Evolutionary conservation across 139 green algal genomes (phyloP).

Genomic region (Chlamydomonas incerta): DNA sequence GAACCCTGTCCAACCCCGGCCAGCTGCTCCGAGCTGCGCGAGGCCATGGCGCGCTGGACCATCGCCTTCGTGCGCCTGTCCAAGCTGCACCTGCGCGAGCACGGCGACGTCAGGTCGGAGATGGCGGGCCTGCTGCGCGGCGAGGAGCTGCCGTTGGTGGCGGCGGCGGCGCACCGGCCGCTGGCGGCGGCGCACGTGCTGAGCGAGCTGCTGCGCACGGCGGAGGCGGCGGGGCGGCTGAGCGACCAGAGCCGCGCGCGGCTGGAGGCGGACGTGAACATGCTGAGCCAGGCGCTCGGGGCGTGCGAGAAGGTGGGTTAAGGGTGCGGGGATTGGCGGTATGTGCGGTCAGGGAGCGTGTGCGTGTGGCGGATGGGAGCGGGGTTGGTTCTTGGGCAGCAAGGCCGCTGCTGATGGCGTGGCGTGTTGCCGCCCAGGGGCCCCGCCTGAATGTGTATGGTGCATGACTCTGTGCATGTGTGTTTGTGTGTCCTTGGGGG

Average conservation of each 20-base stretch:
- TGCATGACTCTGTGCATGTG: too few species aligned
- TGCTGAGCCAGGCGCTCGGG: conserved; percentile 37
- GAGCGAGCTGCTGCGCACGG: conserved; percentile 25
- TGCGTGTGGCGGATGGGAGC: not conserved
- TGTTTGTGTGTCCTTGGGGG: too few species aligned
- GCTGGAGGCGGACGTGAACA: conserved; percentile 42
- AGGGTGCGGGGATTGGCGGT: not conserved
- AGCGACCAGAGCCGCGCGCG: not conserved
- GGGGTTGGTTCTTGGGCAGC: too few species aligned
- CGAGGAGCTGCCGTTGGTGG: conserved; percentile 34
- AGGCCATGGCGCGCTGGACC: conserved; percentile 38
- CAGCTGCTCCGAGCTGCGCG: conserved; percentile 31
- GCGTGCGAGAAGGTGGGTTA: conserved; percentile 48
- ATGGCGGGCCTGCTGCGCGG: conserved; percentile 5
- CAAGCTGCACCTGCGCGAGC: conserved; percentile 54
- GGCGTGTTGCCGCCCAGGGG: too few species aligned
- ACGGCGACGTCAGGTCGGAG: conserved; percentile 18
- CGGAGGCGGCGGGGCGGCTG: conserved; percentile 20
- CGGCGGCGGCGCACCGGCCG: conserved; percentile 4
- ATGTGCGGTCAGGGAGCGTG: not conserved
- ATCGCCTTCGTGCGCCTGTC: conserved; percentile 28
- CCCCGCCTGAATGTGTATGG: too few species aligned
- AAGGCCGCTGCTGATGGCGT: too few species aligned
- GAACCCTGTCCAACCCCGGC: too few species aligned
- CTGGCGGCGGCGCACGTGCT: conserved; percentile 37